Conservation (phyloP, 2,329 filamentous ascomycete genomes). For the Botrytis elliptica region DNA sequence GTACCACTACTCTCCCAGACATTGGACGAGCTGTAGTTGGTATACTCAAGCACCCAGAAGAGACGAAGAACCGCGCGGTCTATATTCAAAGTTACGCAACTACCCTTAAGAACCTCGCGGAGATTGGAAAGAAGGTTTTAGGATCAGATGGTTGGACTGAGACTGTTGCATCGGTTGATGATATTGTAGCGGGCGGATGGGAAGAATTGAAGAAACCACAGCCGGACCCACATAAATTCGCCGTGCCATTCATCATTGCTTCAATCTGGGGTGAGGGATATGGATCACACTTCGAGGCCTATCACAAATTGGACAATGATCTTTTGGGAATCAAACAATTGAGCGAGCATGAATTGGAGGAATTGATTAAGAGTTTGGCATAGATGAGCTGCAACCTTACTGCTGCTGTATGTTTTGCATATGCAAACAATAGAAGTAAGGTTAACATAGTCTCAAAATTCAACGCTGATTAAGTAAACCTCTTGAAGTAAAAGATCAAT, state of each 20-base stretch:
- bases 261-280: conserved; percentile 40
- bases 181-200: conserved; percentile 26
- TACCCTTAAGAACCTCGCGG: conserved; percentile 24
- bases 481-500: background rate
- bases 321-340: conserved; percentile 71
- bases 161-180: conserved; percentile 21
- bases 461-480: background rate
- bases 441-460: background rate
- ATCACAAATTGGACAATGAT: conserved; percentile 51
- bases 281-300: conserved; percentile 35
- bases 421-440: no score
- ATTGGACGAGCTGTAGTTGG: conserved; percentile 40
- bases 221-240: conserved; percentile 25
- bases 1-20: conserved; percentile 34
- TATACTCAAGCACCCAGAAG: conserved; percentile 40
- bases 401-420: background rate
- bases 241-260: conserved; percentile 27
- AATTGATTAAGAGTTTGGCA: conserved; percentile 18
- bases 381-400: background rate
- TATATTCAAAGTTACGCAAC: conserved; percentile 31
- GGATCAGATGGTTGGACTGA: conserved; percentile 27
- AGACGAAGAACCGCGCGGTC: conserved; percentile 28
- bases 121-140: conserved; percentile 27
- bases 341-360: conserved; percentile 43
- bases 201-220: conserved; percentile 26